These are phyloP conservation scores for Heterobasidion irregulare DNA, from an alignment of 1,284 basidiomycete species.

Conservation along the genomic window DNA sequence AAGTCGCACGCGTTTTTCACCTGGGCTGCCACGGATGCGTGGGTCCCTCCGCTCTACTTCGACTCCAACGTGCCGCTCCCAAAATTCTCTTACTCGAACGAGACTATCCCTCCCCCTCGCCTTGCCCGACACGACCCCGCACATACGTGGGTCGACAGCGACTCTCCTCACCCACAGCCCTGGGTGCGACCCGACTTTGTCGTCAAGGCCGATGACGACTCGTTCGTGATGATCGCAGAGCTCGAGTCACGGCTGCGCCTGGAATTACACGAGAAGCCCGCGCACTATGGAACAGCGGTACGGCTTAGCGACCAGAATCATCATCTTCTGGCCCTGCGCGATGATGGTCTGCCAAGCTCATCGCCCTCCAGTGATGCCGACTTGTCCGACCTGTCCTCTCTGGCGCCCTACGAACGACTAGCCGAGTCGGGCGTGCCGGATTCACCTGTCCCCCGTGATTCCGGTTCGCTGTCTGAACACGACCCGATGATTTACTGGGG, in stretches of 20 bases:
- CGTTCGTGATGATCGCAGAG: slow-evolving; percentile 91
- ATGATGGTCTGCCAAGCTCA: neutral
- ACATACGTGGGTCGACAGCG: slow-evolving; percentile 44
- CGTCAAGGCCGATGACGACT: slow-evolving; percentile 90
- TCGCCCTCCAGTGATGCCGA: too few species aligned
- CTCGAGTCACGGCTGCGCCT: slow-evolving; percentile 80
- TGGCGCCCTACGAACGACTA: too few species aligned
- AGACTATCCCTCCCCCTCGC: slow-evolving; percentile 40
- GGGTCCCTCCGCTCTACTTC: slow-evolving; percentile 73
- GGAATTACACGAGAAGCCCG: slow-evolving; percentile 40
- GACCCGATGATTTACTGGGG: slow-evolving; percentile 91
- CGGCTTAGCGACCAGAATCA: neutral
- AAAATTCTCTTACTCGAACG: slow-evolving; percentile 51
- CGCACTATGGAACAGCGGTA: neutral
- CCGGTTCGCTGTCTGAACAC: slow-evolving; percentile 15
- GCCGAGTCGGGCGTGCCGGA: too few species aligned
- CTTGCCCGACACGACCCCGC: slow-evolving; percentile 63
- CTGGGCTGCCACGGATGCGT: slow-evolving; percentile 88
- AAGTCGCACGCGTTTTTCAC: slow-evolving; percentile 82
- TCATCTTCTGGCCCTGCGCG: neutral
- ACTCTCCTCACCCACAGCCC: slow-evolving; percentile 29
- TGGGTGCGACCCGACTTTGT: slow-evolving; percentile 87
- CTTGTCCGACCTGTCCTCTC: too few species aligned
- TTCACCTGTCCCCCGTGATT: neutral
- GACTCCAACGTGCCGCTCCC: slow-evolving; percentile 35